Evolutionary conservation across 352 stramenopile genomes (phyloP), one percentile per base, ranked within the genome.

Genomic region (Phytophthora pluvialis): DNA sequence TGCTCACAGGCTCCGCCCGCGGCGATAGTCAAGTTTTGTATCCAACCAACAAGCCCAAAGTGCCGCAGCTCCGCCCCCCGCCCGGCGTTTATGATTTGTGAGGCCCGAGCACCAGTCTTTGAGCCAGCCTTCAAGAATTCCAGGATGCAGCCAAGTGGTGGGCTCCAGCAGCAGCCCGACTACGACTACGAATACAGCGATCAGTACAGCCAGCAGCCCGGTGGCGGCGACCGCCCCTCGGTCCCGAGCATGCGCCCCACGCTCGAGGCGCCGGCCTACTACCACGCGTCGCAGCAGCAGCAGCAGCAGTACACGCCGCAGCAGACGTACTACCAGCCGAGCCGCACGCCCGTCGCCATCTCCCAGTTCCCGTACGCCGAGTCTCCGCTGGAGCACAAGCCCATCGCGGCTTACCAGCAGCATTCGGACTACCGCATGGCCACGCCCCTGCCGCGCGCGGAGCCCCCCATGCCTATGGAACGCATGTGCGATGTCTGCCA

Each of bases 401-500:
- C 70, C 42, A 69, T 70, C 18, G 46, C 67, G 49, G 45, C 36
- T 4, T 67, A 54, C 44, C 67, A 73, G 38, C 58, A 66, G 44
- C 49, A 53, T 2, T 60, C 55, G 46, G 66, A 72, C 18, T 77
- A 77, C 36, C 50, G 55, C 4, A 31, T 60, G 28, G 33, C 51
- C 49, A 15, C 58, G 5, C 13, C 42, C 10, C 43, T 53, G 28
- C 4, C 35, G 26, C 58, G 31, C 12, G 1, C 15, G 15, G 50
- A 69, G 50, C 50, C 39, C 8, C 25, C 48, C 25, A 61, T 62
- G 52, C 33, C 46, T 33, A 54, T 59, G 46, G 73, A 81, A 60
- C 70, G 66, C 32, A 57, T 87, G 35, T 95, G 86, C 56, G 83
- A 95, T 64, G 46, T 91, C 42, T 95, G 86, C 71, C 81, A 91